Base-by-base conservation (phyloP, 1,284 basidiomycete species). In the Neotropicomus parvogracilis region DNA sequence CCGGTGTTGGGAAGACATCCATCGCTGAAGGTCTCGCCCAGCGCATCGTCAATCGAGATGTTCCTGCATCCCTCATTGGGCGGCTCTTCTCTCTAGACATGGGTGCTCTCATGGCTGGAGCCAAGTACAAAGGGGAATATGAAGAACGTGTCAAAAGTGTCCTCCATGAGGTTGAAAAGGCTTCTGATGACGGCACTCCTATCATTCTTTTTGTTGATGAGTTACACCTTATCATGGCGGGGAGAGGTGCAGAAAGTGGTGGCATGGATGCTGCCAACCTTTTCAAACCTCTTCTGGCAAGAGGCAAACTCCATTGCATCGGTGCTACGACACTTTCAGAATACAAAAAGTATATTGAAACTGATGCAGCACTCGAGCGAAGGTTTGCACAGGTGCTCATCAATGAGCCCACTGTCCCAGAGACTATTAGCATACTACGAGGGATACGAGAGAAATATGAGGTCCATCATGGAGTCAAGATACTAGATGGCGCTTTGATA, bases 161-260 rank as follows among this genome's bases (percentile, higher is more conserved):
- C 50, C 74, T 98, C 43, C 83, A 83, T 67, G 97, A 99, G 70
- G 86, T 98, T 53, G 95, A 98, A 69, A 95, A 97, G 70, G 83
- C 90, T 4, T 75, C 85, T 0, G 84, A 93, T 47, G 81, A 92
- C 40, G 93, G 91, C 36, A 81, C 75, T 3, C 85, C 87, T 20
- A 82, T 97, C 61, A 93, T 98, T 56, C 80, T 99, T 32, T 98
- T 98, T 75, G 86, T 98, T 59, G 95, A 99, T 63, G 95, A 98
- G 66, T 75, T 94, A 16, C 92, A 95, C 62, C 80, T 94, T 35
- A 87, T 97, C 69, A 93, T 95, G 89, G 85, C 90, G 8, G 89
- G 91, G 12, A 76, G 83, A 52, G 88, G 86, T 31, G 67, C 75
- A 4, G 82, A 86, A 60, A 83, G 85, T 39, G 85, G 85, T 27